Evolutionary conservation across 2,329 filamentous ascomycete genomes (phyloP).

Genomic region (Cladobotryum protrusum): DNA sequence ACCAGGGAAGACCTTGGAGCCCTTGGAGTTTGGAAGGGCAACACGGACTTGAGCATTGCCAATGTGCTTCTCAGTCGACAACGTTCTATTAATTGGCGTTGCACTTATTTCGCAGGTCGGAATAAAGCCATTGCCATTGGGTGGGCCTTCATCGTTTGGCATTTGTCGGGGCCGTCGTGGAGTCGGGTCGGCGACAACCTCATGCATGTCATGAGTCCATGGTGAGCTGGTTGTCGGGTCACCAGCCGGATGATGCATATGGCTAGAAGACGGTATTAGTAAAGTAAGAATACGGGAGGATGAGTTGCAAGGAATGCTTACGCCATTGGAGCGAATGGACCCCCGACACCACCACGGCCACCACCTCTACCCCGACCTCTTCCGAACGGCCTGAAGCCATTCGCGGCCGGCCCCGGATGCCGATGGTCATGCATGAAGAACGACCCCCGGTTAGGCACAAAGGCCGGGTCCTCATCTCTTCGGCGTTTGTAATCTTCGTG

Average conservation of each 20-base stretch:
- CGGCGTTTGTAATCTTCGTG: constrained; percentile 88
- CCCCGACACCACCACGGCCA: constrained; percentile 53
- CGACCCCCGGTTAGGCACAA: constrained; percentile 86
- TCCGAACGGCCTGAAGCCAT: constrained; percentile 68
- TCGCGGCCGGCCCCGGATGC: constrained; percentile 67
- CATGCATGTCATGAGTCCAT: constrained; percentile 96
- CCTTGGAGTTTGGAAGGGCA: constrained; percentile 68
- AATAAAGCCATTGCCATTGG: constrained; percentile 50
- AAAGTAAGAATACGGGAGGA: constrained; percentile 6
- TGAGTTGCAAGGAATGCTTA: constrained; percentile 37
- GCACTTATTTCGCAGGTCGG: constrained; percentile 53
- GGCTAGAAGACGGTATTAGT: constrained; percentile 26
- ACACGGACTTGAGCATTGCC: constrained; percentile 83
- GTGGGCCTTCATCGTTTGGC: constrained; percentile 41
- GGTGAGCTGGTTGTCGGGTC: constrained; percentile 64
- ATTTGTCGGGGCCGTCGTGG: constrained; percentile 37
- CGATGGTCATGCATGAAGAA: constrained; percentile 98
- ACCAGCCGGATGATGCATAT: constrained; percentile 38
- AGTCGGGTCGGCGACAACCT: constrained; percentile 50
- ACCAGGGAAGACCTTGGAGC: constrained; percentile 63
- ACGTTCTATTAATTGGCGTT: constrained; percentile 63
- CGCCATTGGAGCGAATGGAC: constrained; percentile 55
- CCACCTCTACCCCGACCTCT: constrained; percentile 59
- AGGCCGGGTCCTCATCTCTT: constrained; percentile 81
- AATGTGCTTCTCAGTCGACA: constrained; percentile 77